A percentile compares a stretch with the other conserved stretches of the same genome.
phyloP scores from a whole-genome alignment of 371 early-diverging fungal genomes.

The Blakeslea trispora region DNA sequence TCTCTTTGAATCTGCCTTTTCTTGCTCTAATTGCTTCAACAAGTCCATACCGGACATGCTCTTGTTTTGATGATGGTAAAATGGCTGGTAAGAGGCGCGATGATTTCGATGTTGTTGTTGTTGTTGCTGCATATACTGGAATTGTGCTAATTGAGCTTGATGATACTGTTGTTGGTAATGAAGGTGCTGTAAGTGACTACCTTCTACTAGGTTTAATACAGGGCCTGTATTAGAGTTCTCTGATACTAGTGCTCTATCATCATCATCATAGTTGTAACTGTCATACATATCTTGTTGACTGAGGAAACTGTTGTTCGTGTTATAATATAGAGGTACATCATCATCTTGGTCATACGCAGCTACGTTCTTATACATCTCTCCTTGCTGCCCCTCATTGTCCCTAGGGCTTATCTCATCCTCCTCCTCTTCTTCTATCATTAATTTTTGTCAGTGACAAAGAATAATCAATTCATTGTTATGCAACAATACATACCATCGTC shows the following conservation, averaged over 20 bases:
- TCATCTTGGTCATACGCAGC: background rate
- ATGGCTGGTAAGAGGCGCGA: conserved; percentile 1
- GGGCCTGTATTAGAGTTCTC: conserved; percentile 12
- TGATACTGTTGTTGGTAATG: conserved; percentile 31
- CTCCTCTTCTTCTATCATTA: background rate
- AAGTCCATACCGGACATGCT: conserved; percentile 51
- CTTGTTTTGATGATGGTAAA: conserved; percentile 21
- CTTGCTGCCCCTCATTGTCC: background rate
- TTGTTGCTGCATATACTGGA: conserved; percentile 19
- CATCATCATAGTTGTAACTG: no score
- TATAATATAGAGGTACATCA: background rate
- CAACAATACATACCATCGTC: conserved; percentile 35
- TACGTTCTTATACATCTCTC: background rate
- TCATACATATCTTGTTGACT: background rate
- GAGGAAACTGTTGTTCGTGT: background rate
- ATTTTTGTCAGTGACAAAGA: background rate
- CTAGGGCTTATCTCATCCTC: background rate
- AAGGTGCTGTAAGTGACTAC: conserved; percentile 23
- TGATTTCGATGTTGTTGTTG: conserved; percentile 18
- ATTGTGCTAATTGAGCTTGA: conserved; percentile 22
- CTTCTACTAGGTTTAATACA: conserved; percentile 8
- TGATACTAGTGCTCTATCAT: background rate
- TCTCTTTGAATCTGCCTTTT: conserved; percentile 36
- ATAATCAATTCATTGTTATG: no score
- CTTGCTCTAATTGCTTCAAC: conserved; percentile 42